phyloP scores from a whole-genome alignment of 805 yeast species.

The Yamadazyma paraphyllophila region DNA sequence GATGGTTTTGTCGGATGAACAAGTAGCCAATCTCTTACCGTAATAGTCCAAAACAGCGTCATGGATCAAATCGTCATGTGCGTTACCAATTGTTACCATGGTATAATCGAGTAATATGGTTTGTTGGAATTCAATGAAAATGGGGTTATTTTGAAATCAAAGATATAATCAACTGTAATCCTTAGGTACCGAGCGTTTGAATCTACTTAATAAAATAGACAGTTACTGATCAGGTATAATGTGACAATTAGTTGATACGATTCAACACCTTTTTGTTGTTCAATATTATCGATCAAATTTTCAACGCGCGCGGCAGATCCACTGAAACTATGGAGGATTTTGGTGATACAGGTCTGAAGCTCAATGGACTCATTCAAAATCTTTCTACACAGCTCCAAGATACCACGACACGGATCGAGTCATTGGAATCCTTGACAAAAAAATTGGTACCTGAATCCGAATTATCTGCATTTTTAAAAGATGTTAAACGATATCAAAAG shows the following conservation, averaged over 20 bases:
- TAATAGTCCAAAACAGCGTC: slow-evolving; percentile 97
- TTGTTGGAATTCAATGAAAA: too few relatives aligned
- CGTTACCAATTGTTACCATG: slow-evolving; percentile 83
- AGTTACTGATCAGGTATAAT: too few relatives aligned
- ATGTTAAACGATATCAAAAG: not conserved
- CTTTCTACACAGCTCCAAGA: slow-evolving; percentile 13
- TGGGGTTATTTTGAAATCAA: too few relatives aligned
- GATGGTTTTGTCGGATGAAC: slow-evolving; percentile 94
- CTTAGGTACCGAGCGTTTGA: not conserved
- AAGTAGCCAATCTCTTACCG: slow-evolving; percentile 93
- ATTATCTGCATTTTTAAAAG: slow-evolving; percentile 3
- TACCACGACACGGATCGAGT: slow-evolving; percentile 13
- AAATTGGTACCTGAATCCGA: slow-evolving; percentile 19
- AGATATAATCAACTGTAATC: too few relatives aligned
- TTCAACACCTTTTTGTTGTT: not conserved
- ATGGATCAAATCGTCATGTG: slow-evolving; percentile 90
- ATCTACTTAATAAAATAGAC: not conserved
- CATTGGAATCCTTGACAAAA: slow-evolving; percentile 18
- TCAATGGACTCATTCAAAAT: slow-evolving; percentile 7
- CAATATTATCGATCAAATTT: not conserved
- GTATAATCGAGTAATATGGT: not conserved
- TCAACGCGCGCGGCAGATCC: not conserved
- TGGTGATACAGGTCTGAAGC: slow-evolving; percentile 13
- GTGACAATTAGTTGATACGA: too few relatives aligned
- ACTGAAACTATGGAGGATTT: slow-evolving; percentile 11